phyloP scores from a whole-genome alignment of 2,329 filamentous ascomycete genomes.

The Triangularia setosa region DNA sequence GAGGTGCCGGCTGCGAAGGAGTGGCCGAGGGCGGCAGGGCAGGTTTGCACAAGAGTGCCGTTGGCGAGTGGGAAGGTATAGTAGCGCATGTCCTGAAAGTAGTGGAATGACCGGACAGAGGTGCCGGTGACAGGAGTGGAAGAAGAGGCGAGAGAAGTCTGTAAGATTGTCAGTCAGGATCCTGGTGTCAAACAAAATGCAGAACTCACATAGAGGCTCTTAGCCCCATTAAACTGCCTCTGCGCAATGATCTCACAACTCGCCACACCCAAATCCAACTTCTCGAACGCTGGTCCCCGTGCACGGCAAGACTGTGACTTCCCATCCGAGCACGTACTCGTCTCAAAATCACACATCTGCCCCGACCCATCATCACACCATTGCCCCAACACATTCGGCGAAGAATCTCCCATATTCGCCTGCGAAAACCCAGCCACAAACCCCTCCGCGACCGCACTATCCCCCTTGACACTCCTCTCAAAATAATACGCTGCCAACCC shows the following conservation, averaged over 20 bases:
- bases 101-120: conserved; percentile 73
- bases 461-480: conserved; percentile 61
- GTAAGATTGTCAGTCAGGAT: background rate
- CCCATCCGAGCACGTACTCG: conserved; percentile 72
- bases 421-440: conserved; percentile 92
- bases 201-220: conserved; percentile 39
- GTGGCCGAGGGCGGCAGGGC: conserved; percentile 80
- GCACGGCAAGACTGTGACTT: conserved; percentile 66
- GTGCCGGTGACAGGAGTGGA: conserved; percentile 55
- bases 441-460: conserved; percentile 51
- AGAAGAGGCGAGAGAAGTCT: conserved; percentile 42
- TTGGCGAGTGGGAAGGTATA: conserved; percentile 71
- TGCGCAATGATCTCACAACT: conserved; percentile 73
- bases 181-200: too few relatives aligned
- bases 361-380: conserved; percentile 82
- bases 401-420: conserved; percentile 84
- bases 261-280: conserved; percentile 65
- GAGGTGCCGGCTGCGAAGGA: conserved; percentile 88
- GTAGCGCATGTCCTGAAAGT: conserved; percentile 72
- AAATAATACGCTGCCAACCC: conserved; percentile 82
- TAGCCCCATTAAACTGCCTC: conserved; percentile 61
- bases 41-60: conserved; percentile 67
- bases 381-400: conserved; percentile 77
- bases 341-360: conserved; percentile 63
- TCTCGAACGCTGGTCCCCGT: conserved; percentile 62